phyloP scores from a whole-genome alignment of 2,329 filamentous ascomycete species.

The Aspergillus japonicus region DNA sequence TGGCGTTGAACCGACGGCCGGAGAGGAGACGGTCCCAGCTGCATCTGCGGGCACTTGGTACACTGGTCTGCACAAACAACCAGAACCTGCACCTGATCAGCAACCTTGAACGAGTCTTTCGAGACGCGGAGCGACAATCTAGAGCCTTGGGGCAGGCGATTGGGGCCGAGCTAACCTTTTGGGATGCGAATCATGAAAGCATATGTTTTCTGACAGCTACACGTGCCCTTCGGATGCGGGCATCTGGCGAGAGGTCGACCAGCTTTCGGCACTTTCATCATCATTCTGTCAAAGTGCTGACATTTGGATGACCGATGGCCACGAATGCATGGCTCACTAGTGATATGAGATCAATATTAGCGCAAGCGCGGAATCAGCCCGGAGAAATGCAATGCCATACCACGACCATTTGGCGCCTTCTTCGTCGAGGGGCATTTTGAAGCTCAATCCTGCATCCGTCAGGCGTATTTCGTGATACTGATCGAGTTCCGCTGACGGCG shows the following conservation, averaged over 20 bases:
- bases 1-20: slow-evolving; percentile 14
- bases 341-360: neutral
- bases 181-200: slow-evolving; percentile 48
- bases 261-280: slow-evolving; percentile 52
- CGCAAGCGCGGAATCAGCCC: neutral
- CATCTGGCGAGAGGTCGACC: slow-evolving; percentile 50
- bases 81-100: slow-evolving; percentile 30
- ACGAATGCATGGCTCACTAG: slow-evolving; percentile 49
- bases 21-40: slow-evolving; percentile 19
- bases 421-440: slow-evolving; percentile 46
- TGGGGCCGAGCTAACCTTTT: slow-evolving; percentile 34
- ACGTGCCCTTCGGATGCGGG: slow-evolving; percentile 45
- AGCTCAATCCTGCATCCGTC: neutral
- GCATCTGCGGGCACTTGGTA: slow-evolving; percentile 37
- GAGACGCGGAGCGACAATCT: neutral
- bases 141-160: neutral
- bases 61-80: slow-evolving; percentile 42
- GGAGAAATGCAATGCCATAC: slow-evolving; percentile 26
- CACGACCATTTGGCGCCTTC: slow-evolving; percentile 48
- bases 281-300: slow-evolving; percentile 48
- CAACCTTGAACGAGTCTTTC: neutral
- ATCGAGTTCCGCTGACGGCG: neutral
- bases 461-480: neutral
- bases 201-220: slow-evolving; percentile 43
- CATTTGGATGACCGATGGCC: slow-evolving; percentile 52